Base-by-base conservation (phyloP, 1,284 basidiomycete species). In the Limonomyces culmigenus region DNA sequence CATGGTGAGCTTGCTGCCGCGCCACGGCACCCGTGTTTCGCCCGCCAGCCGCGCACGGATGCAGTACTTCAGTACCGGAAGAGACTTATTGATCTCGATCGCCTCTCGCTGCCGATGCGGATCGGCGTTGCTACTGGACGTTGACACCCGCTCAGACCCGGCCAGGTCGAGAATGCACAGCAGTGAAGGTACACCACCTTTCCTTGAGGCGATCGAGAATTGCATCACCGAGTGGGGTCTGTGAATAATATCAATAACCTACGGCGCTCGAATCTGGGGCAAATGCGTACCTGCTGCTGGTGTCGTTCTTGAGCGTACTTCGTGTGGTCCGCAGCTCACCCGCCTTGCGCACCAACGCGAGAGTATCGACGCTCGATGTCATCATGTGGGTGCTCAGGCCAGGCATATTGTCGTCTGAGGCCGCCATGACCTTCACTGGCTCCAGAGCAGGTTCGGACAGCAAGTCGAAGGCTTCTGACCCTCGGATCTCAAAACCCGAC, bases 1-100 rank as follows among this genome's bases (percentile, higher is more conserved):
- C 38, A 39, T 39, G 5, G 38, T 39, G 15, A 39, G 29, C 33
- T 29, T 34, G 33, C 33, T 35, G 3, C 33, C 25, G 13, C 37
- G 18, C 37, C 37, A 38, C 10, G 37, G 37, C 11, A 38, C 25
- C 17, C 23, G 32, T 6, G 23, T 17, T n/a, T 30, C 19, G 12
- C 18, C 19, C 15, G 23, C 12, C 19, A 35, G 13, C 3, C 34
- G 14, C 10, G 38, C 33, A 6, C 38, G 33, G 33, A 39, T 34
- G 23, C 38, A 39, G 19, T 39, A 33, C 17, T 39, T 39, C 10
- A 39, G 33, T 15, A 20, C 34, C 2, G 38, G 19, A 6, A 39
- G 38, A 6, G 38, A 39, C 29, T 39, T 39, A 19, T 39, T 39
- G 5, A 32, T 39, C 16, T 39, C 38, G 34, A 39, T 39, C 13